Evolutionary conservation across 345 rosid species (phyloP), one percentile per base, ranked within the genome.

Genomic region (Eutrema japonicum): DNA sequence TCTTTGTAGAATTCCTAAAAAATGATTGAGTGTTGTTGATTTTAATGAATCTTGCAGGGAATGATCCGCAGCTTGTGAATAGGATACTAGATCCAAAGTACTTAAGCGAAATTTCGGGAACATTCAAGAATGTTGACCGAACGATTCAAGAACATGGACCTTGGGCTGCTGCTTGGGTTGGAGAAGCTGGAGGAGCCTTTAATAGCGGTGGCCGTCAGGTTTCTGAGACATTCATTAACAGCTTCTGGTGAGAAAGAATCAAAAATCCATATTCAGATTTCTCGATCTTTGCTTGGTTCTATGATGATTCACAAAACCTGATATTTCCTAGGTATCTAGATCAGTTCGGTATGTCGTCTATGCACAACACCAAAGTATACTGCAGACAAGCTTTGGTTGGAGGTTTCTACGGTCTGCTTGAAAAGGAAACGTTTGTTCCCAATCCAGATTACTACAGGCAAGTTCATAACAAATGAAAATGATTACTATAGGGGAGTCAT

Each of bases 111-210:
- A 64, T 81, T 33, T 82, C 88, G 6, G 71, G 64, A 59, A 79
- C 80, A 9, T 91, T 93, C 61, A 53, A 75, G 33, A 73, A 73
- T 79, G 83, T 93, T 14, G 68, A 69, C 32, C 81, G 78, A 35
- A 80, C 87, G 6, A 82, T 91, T 51, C 71, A 78, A 43, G 82
- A 75, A 73, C 57, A 83, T 51, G 97, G 97, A 64, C 88, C 92
- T 47, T 91, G 97, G 96, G 80, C 98, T 43, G 82, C 88, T 83
- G 91, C 96, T 41, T 93, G 98, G 98, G 96, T 93, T 61, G 98
- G 98, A 77, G 98, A 93, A 80, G 84, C 98, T 40, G 98, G 98
- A 37, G 97, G 98, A 55, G 97, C 98, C 16, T 93, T 71, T 75
- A 91, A 93, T 67, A 93, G 97, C n/a, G 98, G 98, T 8, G 98